A percentile compares a stretch with the other conserved stretches of the same genome.
Conservation (phyloP, 306 rosid genomes). For the Psophocarpus tetragonolobus region DNA sequence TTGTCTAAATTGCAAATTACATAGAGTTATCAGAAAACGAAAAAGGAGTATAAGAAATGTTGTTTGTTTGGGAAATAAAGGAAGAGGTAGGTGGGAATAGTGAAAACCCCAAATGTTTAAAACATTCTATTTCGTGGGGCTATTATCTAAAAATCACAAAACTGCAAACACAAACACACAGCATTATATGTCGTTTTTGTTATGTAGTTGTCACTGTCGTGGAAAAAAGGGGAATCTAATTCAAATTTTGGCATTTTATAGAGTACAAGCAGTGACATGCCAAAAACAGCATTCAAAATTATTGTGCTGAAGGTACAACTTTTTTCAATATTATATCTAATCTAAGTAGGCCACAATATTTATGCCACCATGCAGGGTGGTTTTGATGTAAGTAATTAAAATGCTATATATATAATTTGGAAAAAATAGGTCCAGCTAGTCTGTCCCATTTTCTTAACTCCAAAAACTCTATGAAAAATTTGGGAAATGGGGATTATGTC, state of each 20-base stretch:
- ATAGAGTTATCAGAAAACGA: not conserved
- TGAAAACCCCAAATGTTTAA: too few species aligned
- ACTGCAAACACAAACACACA: not conserved
- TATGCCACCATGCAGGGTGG: not conserved
- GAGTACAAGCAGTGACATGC: not conserved
- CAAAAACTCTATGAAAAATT: not conserved
- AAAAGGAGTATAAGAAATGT: not conserved
- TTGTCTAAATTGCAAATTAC: too few species aligned
- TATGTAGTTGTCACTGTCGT: not conserved
- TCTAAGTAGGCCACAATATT: constrained; percentile 16
- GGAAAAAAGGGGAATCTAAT: not conserved
- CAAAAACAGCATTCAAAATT: constrained; percentile 26
- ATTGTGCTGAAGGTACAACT: constrained; percentile 28
- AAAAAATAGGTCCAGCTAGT: not conserved
- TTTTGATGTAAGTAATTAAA: not conserved
- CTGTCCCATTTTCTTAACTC: constrained; percentile 25
- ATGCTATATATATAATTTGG: not conserved
- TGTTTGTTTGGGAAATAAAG: not conserved
- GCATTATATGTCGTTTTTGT: not conserved
- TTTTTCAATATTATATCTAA: not conserved
- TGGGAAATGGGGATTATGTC: not conserved
- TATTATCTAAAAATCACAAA: not conserved
- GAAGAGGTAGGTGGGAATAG: not conserved
- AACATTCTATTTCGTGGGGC: not conserved
- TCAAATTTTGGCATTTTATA: constrained; percentile 23